Conservation (phyloP, 2,329 filamentous ascomycete genomes). For the Akanthomyces dipterigenus region DNA sequence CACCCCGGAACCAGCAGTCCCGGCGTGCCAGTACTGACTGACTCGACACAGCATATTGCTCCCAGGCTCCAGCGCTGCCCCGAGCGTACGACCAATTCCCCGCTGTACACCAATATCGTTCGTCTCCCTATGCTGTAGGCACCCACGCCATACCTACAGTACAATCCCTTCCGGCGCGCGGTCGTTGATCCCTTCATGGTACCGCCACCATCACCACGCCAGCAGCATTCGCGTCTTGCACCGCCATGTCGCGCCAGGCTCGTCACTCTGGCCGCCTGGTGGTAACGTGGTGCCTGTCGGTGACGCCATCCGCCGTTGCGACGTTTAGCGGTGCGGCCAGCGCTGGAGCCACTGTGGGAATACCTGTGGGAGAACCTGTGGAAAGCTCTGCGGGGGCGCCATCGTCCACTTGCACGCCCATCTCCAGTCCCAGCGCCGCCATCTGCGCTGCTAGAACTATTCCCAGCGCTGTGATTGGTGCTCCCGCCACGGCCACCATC, state of each 20-base stretch:
- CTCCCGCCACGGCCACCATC: neutral
- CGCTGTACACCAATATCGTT: neutral
- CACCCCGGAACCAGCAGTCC: too few relatives aligned
- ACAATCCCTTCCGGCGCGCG: neutral
- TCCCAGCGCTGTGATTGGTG: neutral
- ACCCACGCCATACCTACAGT: neutral
- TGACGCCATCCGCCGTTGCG: conserved; percentile 5
- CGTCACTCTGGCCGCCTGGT: conserved; percentile 6
- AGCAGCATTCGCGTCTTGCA: neutral
- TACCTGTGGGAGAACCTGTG: too few relatives aligned
- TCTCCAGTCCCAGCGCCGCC: neutral
- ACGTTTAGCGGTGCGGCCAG: neutral
- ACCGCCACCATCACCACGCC: neutral
- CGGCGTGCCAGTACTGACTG: too few relatives aligned
- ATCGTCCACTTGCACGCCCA: neutral
- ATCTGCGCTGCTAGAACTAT: neutral
- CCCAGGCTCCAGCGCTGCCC: neutral
- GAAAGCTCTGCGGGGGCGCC: neutral
- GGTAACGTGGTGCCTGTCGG: conserved; percentile 6
- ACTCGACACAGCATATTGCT: too few relatives aligned
- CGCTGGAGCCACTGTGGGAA: neutral
- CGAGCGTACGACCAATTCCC: neutral
- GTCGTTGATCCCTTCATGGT: neutral
- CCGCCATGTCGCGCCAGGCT: conserved; percentile 10
- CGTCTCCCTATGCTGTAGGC: too few relatives aligned